Conservation (phyloP, 2,329 filamentous ascomycete genomes). For the Pestalotiopsis sp. region DNA sequence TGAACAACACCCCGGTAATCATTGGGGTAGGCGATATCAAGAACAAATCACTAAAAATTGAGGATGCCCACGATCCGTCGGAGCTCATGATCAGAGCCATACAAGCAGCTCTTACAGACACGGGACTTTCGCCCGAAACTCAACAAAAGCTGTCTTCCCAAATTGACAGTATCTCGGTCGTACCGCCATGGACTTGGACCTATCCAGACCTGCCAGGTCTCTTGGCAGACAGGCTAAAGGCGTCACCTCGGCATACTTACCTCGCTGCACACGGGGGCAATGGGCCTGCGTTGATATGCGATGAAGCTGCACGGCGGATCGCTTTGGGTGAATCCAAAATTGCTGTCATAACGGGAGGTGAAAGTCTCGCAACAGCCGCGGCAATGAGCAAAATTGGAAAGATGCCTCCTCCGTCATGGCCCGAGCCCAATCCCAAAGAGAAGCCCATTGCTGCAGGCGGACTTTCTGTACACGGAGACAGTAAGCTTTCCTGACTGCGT, state of each 20-base stretch:
- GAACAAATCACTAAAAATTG: constrained; percentile 53
- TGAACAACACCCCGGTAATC: constrained; percentile 50
- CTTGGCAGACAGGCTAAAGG: constrained; percentile 47
- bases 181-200: constrained; percentile 68
- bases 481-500: not conserved
- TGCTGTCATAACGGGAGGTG: constrained; percentile 48
- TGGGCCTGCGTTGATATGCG: constrained; percentile 63
- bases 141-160: constrained; percentile 39
- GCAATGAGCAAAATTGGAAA: constrained; percentile 35
- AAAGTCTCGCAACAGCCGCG: constrained; percentile 22
- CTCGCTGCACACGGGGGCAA: constrained; percentile 59
- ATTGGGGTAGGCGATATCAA: constrained; percentile 65
- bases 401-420: constrained; percentile 57
- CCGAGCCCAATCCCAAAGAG: constrained; percentile 45
- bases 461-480: not conserved
- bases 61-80: constrained; percentile 61
- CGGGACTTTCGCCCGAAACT: constrained; percentile 16
- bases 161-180: constrained; percentile 62
- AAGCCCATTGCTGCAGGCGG: constrained; percentile 54
- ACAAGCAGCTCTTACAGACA: constrained; percentile 52
- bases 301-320: constrained; percentile 63
- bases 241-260: not conserved
- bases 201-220: constrained; percentile 61
- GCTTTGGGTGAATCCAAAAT: constrained; percentile 55
- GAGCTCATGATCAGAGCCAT: constrained; percentile 62